Evolutionary conservation across 2,329 filamentous ascomycete species (phyloP).

Genomic region (Diaporthe sp.): DNA sequence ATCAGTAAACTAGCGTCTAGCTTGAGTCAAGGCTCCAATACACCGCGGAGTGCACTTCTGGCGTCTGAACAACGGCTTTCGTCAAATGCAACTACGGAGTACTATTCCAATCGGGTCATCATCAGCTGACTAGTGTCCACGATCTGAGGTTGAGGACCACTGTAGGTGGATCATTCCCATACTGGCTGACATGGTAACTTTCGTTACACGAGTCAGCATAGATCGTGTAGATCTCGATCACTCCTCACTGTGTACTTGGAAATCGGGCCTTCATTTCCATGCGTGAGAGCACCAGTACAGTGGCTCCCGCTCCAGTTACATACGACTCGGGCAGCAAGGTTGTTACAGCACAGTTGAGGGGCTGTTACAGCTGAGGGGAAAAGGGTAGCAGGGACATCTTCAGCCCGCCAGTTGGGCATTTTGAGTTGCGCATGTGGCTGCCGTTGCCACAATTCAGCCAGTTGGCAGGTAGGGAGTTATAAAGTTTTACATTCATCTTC

Average conservation of each 20-base stretch:
- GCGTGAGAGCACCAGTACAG: not conserved
- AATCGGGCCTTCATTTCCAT: slow-evolving; percentile 1
- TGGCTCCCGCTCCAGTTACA: not conserved
- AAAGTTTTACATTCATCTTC: slow-evolving; percentile 22
- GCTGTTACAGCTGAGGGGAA: not conserved
- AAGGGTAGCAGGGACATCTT: slow-evolving; percentile 13
- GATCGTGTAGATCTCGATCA: slow-evolving; percentile 14
- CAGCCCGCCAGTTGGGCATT: slow-evolving; percentile 6
- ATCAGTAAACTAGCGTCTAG: not conserved
- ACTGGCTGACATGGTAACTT: slow-evolving; percentile 20
- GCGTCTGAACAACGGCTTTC: not conserved
- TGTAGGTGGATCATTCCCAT: slow-evolving; percentile 15
- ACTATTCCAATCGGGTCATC: not conserved
- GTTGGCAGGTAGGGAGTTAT: slow-evolving; percentile 19
- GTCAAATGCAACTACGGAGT: not conserved
- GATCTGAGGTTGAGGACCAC: slow-evolving; percentile 9
- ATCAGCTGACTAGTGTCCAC: slow-evolving; percentile 17
- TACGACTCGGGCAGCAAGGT: not conserved
- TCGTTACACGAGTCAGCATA: slow-evolving; percentile 22
- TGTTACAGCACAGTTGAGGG: slow-evolving; percentile 5
- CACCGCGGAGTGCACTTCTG: slow-evolving; percentile 8
- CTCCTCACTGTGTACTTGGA: too few species aligned
- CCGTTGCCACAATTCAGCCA: slow-evolving; percentile 1
- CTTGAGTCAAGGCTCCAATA: slow-evolving; percentile 20
- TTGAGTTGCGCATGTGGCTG: not conserved